Evolutionary conservation across 805 yeast genomes (phyloP).

Genomic region (Kodamaea neixiangensis): DNA sequence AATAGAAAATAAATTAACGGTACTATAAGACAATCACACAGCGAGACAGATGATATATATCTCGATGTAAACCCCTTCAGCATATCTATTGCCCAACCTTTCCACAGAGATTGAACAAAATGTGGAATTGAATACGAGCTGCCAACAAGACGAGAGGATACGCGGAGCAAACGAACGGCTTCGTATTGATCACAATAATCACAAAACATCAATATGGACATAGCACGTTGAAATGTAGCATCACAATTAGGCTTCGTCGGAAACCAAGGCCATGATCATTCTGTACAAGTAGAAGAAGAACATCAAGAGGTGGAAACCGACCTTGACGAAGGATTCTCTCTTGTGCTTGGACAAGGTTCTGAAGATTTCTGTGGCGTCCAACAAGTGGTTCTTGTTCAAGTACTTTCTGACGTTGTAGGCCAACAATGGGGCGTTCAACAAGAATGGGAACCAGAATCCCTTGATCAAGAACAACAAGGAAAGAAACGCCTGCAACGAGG

Average conservation of each 20-base stretch:
- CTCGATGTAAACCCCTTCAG: not conserved
- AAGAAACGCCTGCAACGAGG: conserved; percentile 73
- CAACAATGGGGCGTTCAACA: conserved; percentile 78
- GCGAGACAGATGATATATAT: not conserved
- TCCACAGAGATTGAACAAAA: not conserved
- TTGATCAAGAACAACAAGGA: conserved; percentile 72
- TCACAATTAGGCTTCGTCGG: conserved; percentile 44
- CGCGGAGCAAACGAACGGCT: not conserved
- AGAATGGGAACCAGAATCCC: conserved; percentile 90
- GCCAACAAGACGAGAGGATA: not conserved
- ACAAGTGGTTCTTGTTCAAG: conserved; percentile 74
- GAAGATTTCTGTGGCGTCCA: conserved; percentile 97
- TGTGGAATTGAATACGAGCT: not conserved
- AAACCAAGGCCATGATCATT: conserved; percentile 91
- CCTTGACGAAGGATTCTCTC: conserved; percentile 85
- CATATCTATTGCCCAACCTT: not conserved
- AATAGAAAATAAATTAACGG: conserved; percentile 1
- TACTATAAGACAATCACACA: not conserved
- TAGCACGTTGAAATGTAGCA: not conserved
- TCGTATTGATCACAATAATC: not conserved
- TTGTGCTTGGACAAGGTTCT: conserved; percentile 91
- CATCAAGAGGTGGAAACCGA: conserved; percentile 87
- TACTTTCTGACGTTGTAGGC: conserved; percentile 84
- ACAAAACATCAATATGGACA: too few relatives aligned
- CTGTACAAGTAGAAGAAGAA: conserved; percentile 95